These are phyloP conservation scores for Suillus subaureus DNA, from an alignment of 768 basidiomycete genomes.

Conservation along the genomic window DNA sequence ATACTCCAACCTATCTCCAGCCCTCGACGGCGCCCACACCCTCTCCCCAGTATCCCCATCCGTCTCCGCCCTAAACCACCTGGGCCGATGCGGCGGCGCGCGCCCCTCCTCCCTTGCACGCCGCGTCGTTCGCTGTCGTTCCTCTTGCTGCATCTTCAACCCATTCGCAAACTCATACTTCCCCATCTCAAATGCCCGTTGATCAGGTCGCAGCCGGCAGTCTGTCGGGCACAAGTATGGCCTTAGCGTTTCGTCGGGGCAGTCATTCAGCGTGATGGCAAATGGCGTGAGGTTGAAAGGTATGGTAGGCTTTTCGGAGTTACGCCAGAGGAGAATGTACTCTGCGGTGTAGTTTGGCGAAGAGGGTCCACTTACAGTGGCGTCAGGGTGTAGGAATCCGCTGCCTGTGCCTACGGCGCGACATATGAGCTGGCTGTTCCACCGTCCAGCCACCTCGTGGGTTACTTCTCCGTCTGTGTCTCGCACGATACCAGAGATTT, in stretches of 20 bases:
- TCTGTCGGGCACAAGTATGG: slow-evolving; percentile 87
- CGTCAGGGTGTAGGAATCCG: slow-evolving; percentile 73
- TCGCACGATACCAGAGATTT: slow-evolving; percentile 85
- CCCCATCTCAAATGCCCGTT: slow-evolving; percentile 91
- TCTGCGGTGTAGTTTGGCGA: slow-evolving; percentile 56
- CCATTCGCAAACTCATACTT: slow-evolving; percentile 82
- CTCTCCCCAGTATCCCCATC: slow-evolving; percentile 90
- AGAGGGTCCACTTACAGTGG: slow-evolving; percentile 49
- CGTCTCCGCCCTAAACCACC: slow-evolving; percentile 85
- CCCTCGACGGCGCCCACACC: slow-evolving; percentile 75
- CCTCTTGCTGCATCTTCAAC: slow-evolving; percentile 81
- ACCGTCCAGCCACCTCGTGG: slow-evolving; percentile 92
- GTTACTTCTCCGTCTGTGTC: slow-evolving; percentile 63
- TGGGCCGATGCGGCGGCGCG: slow-evolving; percentile 69
- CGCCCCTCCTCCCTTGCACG: slow-evolving; percentile 75
- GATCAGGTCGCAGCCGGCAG: slow-evolving; percentile 90
- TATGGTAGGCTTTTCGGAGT: slow-evolving; percentile 73
- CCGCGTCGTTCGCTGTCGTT: slow-evolving; percentile 72
- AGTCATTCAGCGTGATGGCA: slow-evolving; percentile 90
- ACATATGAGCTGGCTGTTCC: slow-evolving; percentile 94
- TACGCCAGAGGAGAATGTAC: slow-evolving; percentile 89
- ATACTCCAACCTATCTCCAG: slow-evolving; percentile 65
- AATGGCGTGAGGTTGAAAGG: slow-evolving; percentile 97
- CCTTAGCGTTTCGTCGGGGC: slow-evolving; percentile 66
- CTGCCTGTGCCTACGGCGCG: slow-evolving; percentile 63